Conservation (phyloP, 495 filamentous ascomycete species). For the Echria macrotheca region DNA sequence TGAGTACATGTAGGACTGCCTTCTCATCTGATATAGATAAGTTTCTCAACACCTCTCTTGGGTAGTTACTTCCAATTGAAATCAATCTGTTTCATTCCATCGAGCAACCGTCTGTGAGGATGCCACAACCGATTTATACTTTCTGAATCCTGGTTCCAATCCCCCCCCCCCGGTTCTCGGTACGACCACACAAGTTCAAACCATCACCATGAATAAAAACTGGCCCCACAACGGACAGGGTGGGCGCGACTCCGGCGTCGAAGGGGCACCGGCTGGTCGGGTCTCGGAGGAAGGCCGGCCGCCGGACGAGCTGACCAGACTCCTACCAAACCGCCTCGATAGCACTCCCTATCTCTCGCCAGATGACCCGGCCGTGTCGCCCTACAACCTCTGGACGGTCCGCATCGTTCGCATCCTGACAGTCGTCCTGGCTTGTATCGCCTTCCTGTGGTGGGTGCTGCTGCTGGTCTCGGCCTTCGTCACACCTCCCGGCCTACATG, state of each 20-base stretch:
- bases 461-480: constrained; percentile 82
- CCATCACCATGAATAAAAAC: constrained; percentile 14
- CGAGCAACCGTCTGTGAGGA: too few species aligned
- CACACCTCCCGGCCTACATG: constrained; percentile 76
- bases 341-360: constrained; percentile 66
- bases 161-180: too few species aligned
- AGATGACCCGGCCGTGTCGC: constrained; percentile 95
- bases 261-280: too few species aligned
- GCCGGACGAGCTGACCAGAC: constrained; percentile 67
- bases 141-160: too few species aligned
- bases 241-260: background rate
- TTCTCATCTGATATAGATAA: too few species aligned
- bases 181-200: too few species aligned
- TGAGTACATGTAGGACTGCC: background rate
- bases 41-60: too few species aligned
- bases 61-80: too few species aligned
- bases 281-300: constrained; percentile 23
- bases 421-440: constrained; percentile 63
- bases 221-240: background rate
- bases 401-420: constrained; percentile 69
- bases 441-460: constrained; percentile 86
- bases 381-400: constrained; percentile 91
- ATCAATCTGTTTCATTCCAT: too few species aligned
- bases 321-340: constrained; percentile 56
- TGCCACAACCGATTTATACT: too few species aligned